Percentiles rank a stretch among this genome's conserved stretches.
Conservation (phyloP, 2,329 filamentous ascomycete species). For the Sodiomyces alkalinus region DNA sequence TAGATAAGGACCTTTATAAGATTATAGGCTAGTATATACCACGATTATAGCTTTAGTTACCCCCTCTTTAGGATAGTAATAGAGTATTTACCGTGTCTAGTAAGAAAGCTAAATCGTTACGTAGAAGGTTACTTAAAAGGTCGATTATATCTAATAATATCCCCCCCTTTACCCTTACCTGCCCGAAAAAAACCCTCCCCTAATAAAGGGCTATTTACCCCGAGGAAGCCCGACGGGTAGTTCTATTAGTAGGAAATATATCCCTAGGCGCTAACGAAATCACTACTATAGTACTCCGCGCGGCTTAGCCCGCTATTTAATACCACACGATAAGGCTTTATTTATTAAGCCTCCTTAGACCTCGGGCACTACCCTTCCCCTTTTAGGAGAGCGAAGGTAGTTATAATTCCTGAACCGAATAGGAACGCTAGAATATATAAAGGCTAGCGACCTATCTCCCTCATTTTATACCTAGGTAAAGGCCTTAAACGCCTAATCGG, state of each 20-base stretch:
- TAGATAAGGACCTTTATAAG: conserved; percentile 1
- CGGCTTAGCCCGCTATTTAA: background rate
- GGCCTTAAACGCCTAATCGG: conserved; percentile 12
- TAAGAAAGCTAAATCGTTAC: background rate
- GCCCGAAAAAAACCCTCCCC: conserved; percentile 3
- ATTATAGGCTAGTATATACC: background rate
- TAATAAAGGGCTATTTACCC: conserved; percentile 6
- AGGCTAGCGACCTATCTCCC: conserved; percentile 12
- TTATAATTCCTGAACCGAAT: conserved; percentile 12
- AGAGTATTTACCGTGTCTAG: background rate
- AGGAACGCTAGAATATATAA: conserved; percentile 7
- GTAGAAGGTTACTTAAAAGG: background rate
- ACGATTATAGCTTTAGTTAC: background rate
- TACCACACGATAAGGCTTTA: conserved; percentile 2
- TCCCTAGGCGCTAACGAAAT: conserved; percentile 10
- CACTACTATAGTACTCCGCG: conserved; percentile 8
- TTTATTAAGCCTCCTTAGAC: conserved; percentile 9
- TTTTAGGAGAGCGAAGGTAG: conserved; percentile 10
- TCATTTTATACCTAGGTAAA: conserved; percentile 13
- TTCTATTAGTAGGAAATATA: conserved; percentile 8
- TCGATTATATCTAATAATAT: background rate
- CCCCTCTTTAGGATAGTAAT: background rate
- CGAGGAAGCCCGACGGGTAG: conserved; percentile 7
- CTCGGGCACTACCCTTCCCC: conserved; percentile 9
- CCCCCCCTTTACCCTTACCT: background rate